Conservation (phyloP, 352 stramenopile genomes). For the Globisporangium lucens region DNA sequence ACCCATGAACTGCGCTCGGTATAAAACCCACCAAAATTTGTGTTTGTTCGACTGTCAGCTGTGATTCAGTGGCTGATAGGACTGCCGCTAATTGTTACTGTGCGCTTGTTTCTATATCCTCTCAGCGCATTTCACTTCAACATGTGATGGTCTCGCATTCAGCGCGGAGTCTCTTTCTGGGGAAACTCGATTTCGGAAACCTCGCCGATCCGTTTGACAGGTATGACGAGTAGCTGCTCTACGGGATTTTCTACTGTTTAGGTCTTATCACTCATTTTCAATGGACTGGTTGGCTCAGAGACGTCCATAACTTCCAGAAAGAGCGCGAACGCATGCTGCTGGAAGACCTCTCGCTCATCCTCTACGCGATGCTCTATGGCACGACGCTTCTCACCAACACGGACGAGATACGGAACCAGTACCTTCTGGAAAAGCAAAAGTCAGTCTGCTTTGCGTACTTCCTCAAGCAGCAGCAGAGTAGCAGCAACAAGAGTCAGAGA, state of each 20-base stretch:
- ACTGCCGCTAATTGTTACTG: not conserved
- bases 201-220: conserved; percentile 7
- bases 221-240: not conserved
- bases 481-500: not conserved
- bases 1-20: conserved; percentile 21
- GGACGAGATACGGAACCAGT: conserved; percentile 2
- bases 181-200: conserved; percentile 8
- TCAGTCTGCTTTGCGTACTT: conserved; percentile 4
- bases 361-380: conserved; percentile 6
- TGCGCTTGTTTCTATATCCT: not conserved
- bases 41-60: not conserved
- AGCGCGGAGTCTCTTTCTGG: not conserved
- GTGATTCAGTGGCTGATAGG: not conserved
- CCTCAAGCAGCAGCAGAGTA: not conserved
- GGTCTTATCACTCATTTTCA: not conserved
- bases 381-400: not conserved
- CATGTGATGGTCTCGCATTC: conserved; percentile 10
- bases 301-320: not conserved
- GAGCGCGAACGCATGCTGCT: conserved; percentile 2
- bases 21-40: not conserved
- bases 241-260: not conserved
- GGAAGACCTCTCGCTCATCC: conserved; percentile 3
- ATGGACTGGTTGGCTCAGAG: not conserved
- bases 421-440: not conserved
- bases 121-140: conserved; percentile 1